These are phyloP conservation scores for Phytophthora syringae DNA, from an alignment of 352 stramenopile species.

Conservation along the genomic window DNA sequence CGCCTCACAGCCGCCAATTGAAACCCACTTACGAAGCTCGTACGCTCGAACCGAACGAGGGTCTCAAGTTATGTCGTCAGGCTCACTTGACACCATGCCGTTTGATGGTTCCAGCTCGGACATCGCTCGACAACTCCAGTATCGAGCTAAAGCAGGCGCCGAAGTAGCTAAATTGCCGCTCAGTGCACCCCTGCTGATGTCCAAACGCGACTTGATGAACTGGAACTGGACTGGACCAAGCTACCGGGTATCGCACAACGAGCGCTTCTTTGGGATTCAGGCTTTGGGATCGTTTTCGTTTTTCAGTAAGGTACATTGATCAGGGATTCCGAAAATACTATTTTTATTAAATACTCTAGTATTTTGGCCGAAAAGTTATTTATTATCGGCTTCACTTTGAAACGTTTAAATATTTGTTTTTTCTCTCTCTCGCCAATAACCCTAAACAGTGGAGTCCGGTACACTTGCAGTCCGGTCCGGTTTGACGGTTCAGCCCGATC, in stretches of 20 bases:
- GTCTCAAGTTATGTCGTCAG: constrained; percentile 5
- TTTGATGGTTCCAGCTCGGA: constrained; percentile 43
- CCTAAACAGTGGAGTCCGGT: no score
- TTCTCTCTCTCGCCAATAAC: no score
- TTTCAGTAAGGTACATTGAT: no score
- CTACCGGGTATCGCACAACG: constrained; percentile 31
- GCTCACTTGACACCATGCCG: neutral
- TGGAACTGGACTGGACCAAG: constrained; percentile 15
- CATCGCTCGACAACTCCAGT: constrained; percentile 34
- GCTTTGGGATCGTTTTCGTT: no score
- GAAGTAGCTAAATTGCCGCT: neutral
- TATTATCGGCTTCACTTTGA: no score
- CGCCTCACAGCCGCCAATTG: neutral
- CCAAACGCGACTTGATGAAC: constrained; percentile 14
- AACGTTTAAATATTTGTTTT: no score
- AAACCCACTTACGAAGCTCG: neutral
- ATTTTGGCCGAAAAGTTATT: no score
- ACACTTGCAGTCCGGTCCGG: no score
- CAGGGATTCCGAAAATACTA: no score
- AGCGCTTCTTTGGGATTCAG: constrained; percentile 40
- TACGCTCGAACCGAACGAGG: no score
- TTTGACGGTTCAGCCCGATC: no score
- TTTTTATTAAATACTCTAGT: no score
- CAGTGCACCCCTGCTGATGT: constrained; percentile 8
- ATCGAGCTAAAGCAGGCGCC: constrained; percentile 14